Evolutionary conservation across 306 rosid species (phyloP), one percentile per base, ranked within the genome.

Genomic region (Dicorynia guianensis): DNA sequence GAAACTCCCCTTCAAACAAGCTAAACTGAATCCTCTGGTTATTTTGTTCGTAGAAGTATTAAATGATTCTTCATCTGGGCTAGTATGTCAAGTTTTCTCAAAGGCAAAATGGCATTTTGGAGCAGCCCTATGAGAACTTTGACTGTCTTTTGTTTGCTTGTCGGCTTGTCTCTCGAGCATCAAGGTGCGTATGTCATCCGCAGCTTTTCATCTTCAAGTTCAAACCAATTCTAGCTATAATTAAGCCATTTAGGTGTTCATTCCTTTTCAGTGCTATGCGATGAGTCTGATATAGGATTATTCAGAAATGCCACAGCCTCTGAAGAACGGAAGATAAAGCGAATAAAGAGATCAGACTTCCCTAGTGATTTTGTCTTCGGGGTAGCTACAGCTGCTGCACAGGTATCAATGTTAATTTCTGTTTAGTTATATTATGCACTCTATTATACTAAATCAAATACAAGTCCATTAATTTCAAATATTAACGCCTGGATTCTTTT

Each of bases 311-410:
- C 35, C 10, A 18, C 63, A 14, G 47, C 57, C 7, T 17, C 36
- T 46, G 35, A 39, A 60, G 81, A 69, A 6, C 5, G 71, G 38
- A 6, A 63, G 6, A n/a, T n/a, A n/a, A 20, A 5, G 3, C n/a
- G 8, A 0, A 0, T 71, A 0, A 79, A 59, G 71, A 58, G 58
- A 50, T 38, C 79, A 4, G 71, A 80, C 34, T 80, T 80, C 19
- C 71, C 79, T 0, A 1, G 18, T 58, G 76, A 59, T 80, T 80
- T 80, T 67, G 63, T 58, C 18, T 80, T 80, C 39, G 83, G 79
- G 39, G 76, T 73, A 11, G 36, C 40, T 34, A 73, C 79, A 44
- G 38, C 82, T 18, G 77, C 73, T 19, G 13, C 14, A 18, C 71
- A 78, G 81, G 71, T 76, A 39, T 35, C 17, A 57, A 25, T 7